These are phyloP conservation scores for Arabidopsis arenosa DNA, from an alignment of 345 rosid species.

Conservation along the genomic window DNA sequence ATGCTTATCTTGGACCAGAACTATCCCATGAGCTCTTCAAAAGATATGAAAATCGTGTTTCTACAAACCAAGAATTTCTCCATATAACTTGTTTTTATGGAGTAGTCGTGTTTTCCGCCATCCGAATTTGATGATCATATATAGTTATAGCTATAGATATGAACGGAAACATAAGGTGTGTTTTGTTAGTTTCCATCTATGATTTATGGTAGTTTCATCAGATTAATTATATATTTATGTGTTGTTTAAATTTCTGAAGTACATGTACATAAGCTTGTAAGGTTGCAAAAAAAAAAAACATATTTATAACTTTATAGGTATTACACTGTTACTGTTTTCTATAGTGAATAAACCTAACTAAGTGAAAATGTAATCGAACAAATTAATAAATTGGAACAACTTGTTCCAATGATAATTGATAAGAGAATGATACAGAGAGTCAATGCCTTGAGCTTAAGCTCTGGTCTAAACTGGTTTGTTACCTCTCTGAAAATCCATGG, in stretches of 20 bases:
- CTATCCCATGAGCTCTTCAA: constrained; percentile 55
- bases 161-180: constrained; percentile 15
- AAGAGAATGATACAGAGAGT: constrained; percentile 30
- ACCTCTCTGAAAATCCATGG: constrained; percentile 44
- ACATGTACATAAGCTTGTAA: constrained; percentile 3
- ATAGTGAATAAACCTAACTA: not conserved
- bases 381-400: too few relatives aligned
- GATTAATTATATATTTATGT: not conserved
- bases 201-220: constrained; percentile 2
- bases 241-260: not conserved
- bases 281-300: not conserved
- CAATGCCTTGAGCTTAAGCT: constrained; percentile 11
- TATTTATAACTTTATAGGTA: not conserved
- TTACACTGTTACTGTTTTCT: not conserved
- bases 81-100: constrained; percentile 58
- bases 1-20: constrained; percentile 57
- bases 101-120: constrained; percentile 51
- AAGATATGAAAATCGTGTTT: constrained; percentile 51
- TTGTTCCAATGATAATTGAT: not conserved
- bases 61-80: constrained; percentile 53
- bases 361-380: not conserved
- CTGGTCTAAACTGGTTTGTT: constrained; percentile 8
- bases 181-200: constrained; percentile 1
- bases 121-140: constrained; percentile 42
- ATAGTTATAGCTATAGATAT: not conserved